These are phyloP conservation scores for Trichoderma citrinoviride DNA, from an alignment of 2,329 filamentous ascomycete genomes.

Conservation along the genomic window DNA sequence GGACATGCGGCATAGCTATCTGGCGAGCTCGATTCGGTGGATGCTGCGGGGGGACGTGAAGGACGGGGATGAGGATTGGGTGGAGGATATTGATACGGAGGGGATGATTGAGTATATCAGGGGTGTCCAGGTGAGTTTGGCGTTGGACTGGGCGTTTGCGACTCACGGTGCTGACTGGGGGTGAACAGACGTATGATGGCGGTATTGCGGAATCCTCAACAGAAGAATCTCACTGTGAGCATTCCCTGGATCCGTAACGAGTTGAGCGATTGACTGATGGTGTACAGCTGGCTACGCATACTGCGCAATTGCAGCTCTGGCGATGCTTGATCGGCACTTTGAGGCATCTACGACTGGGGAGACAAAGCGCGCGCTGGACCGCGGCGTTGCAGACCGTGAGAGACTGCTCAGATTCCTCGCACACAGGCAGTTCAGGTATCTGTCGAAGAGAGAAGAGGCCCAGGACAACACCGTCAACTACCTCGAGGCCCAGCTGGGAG, in stretches of 20 bases:
- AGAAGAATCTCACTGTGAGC: slow-evolving; percentile 77
- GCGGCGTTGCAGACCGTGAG: slow-evolving; percentile 36
- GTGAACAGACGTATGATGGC: slow-evolving; percentile 72
- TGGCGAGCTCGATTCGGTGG: slow-evolving; percentile 78
- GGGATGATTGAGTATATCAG: slow-evolving; percentile 68
- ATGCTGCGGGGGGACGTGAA: slow-evolving; percentile 65
- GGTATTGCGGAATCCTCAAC: slow-evolving; percentile 75
- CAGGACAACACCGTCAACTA: slow-evolving; percentile 35
- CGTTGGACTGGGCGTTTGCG: neutral
- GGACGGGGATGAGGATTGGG: slow-evolving; percentile 50
- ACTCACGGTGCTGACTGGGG: neutral
- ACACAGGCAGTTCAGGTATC: slow-evolving; percentile 61
- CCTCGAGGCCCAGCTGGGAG: slow-evolving; percentile 37
- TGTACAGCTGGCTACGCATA: slow-evolving; percentile 81
- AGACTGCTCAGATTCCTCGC: slow-evolving; percentile 55
- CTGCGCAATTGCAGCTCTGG: slow-evolving; percentile 76
- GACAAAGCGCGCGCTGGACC: slow-evolving; percentile 33
- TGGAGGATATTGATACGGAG: slow-evolving; percentile 73
- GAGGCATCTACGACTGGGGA: neutral
- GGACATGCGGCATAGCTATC: slow-evolving; percentile 86
- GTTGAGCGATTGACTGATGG: neutral
- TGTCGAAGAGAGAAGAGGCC: slow-evolving; percentile 47
- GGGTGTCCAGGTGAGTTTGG: slow-evolving; percentile 49
- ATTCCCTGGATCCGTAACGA: neutral
- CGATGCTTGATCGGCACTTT: slow-evolving; percentile 66